Evolutionary conservation across 2,329 filamentous ascomycete genomes (phyloP), one percentile per base, ranked within the genome.

Genomic region (Fusarium ambrosium): DNA sequence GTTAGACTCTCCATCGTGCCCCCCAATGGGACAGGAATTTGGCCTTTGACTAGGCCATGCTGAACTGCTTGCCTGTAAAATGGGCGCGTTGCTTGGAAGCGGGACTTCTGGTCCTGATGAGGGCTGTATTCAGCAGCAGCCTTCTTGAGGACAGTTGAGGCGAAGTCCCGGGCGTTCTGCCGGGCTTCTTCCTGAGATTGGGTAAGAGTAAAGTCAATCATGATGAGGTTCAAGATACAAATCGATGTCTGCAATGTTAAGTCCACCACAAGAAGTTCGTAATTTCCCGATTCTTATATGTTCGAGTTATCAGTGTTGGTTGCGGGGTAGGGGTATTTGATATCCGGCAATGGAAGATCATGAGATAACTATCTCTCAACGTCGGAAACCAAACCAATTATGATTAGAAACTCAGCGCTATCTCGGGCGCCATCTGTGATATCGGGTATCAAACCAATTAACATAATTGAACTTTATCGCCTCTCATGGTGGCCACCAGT

Each of bases 1-100:
- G 88, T 64, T 0, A 90, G 80, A 9, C 81, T 82, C 1, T 81
- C 83, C 8, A 82, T 83, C 10, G 75, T 82, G 13, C 89, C 89
- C 27, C 88, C 88, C 6, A 88, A 79, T 2, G 81, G 62, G 5
- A 80, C 75, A 3, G 87, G 82, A 9, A 90, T 80, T 60, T 88
- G 85, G 14, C 82, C 85, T 71, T 86, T 86, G 76, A 90, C 80
- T 2, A 88, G 32, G 24, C 66, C 66, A n/a, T 36, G 43, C 29
- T 29, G 27, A 2, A 68, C 61, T 20, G 56, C n/a, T 16, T 39
- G 14, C 9, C 41, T 29, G 20, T 64, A 68, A 16, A 58, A 59
- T 20, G 61, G 66, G 37, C 29, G 34, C 3, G 66, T 64, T 2
- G 61, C 34, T 16, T 34, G 53, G 27, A 68, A 68, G n/a, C 66